Percentiles rank a stretch among this genome's conserved stretches.
Conservation (phyloP, 805 yeast species). For the Priceomyces castillae region DNA sequence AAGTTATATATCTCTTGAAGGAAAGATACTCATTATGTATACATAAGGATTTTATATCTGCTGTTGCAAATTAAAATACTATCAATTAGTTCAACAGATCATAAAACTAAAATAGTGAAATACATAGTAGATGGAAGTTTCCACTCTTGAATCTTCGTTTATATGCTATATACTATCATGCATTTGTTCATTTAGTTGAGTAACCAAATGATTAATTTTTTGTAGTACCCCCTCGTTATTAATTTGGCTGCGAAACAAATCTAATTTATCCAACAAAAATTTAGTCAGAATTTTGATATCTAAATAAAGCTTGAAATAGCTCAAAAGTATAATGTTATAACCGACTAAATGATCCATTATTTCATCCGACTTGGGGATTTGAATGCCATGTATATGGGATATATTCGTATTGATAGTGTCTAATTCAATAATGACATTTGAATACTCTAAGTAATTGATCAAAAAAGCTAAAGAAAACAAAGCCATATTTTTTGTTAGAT, state of each 20-base stretch:
- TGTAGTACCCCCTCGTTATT: conserved; percentile 2
- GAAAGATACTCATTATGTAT: too few relatives aligned
- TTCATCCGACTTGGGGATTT: conserved; percentile 1
- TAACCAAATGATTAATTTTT: conserved; percentile 4
- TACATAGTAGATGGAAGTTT: too few relatives aligned
- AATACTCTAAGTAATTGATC: conserved; percentile 11
- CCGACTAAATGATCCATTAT: conserved; percentile 14
- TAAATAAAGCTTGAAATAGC: conserved; percentile 7
- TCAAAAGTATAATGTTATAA: conserved; percentile 14
- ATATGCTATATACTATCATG: neutral
- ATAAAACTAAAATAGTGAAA: too few relatives aligned
- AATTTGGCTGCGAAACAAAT: conserved; percentile 4
- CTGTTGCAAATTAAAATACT: too few relatives aligned
- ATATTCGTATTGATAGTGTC: neutral
- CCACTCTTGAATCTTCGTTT: neutral
- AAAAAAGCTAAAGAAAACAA: conserved; percentile 15
- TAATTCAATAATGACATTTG: neutral
- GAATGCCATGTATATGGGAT: neutral
- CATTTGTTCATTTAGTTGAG: neutral
- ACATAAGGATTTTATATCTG: too few relatives aligned
- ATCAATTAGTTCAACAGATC: too few relatives aligned
- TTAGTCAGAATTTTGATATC: conserved; percentile 4
- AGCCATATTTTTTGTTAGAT: conserved; percentile 3
- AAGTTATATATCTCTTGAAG: too few relatives aligned
- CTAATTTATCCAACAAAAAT: conserved; percentile 2